Percentiles rank a stretch among this genome's conserved stretches.
Evolutionary conservation across 164 flowering plant genomes (phyloP).

Genomic region (Taxillus chinensis): DNA sequence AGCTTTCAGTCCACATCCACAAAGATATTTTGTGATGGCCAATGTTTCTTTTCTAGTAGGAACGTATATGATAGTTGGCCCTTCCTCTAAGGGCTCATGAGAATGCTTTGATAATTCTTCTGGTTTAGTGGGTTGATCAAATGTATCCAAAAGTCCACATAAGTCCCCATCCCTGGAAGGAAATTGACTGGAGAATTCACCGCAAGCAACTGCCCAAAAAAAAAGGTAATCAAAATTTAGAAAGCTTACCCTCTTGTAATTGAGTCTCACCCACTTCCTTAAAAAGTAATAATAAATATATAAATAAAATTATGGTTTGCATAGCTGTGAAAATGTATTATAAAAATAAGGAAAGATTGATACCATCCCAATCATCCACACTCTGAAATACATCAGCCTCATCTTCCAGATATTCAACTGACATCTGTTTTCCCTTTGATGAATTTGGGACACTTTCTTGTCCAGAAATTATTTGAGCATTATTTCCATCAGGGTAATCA

Average conservation of each 20-base stretch:
- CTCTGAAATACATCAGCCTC: conserved; percentile 47
- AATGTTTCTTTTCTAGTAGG: conserved; percentile 86
- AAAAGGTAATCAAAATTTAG: background rate
- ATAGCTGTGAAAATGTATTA: background rate
- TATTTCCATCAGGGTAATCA: conserved; percentile 18
- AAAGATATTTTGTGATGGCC: conserved; percentile 46
- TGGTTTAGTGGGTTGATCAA: conserved; percentile 15
- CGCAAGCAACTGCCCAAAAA: conserved; percentile 59
- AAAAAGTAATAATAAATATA: too few relatives aligned
- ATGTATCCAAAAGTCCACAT: conserved; percentile 13
- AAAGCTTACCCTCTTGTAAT: too few relatives aligned
- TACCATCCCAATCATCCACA: conserved; percentile 88
- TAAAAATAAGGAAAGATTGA: conserved; percentile 1
- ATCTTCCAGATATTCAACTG: conserved; percentile 77
- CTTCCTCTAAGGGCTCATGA: conserved; percentile 35
- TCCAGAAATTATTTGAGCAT: conserved; percentile 19
- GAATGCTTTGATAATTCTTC: conserved; percentile 21
- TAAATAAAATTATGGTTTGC: too few relatives aligned
- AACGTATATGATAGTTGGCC: conserved; percentile 81
- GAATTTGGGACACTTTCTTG: conserved; percentile 12
- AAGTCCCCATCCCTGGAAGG: conserved; percentile 13
- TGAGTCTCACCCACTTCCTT: too few relatives aligned
- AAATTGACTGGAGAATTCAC: conserved; percentile 48
- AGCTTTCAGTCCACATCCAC: conserved; percentile 57
- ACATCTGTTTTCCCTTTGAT: conserved; percentile 32